phyloP scores from a whole-genome alignment of 2,329 filamentous ascomycete genomes.

The Fusarium begoniae region DNA sequence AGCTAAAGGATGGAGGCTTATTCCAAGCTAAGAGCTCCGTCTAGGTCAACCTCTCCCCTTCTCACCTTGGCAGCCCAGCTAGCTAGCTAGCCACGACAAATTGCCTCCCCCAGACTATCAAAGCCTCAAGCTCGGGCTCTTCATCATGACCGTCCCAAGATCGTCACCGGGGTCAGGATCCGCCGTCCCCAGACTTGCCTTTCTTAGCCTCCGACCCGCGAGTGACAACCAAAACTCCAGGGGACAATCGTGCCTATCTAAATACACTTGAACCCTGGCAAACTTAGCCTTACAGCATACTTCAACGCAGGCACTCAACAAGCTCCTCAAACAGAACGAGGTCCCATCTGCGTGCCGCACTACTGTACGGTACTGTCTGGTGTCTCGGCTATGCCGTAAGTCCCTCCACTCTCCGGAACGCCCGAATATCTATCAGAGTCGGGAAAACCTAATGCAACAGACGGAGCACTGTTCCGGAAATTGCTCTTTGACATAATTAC shows the following conservation, averaged over 20 bases:
- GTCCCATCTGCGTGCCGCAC: conserved; percentile 6
- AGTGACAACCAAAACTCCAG: conserved; percentile 2
- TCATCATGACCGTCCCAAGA: not conserved
- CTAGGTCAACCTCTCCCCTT: not conserved
- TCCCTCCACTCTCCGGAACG: conserved; percentile 24
- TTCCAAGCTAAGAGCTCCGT: not conserved
- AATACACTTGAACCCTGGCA: conserved; percentile 12
- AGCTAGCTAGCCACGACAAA: not conserved
- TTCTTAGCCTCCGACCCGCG: not conserved
- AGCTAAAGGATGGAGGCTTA: not conserved
- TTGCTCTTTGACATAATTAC: not conserved
- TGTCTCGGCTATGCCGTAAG: conserved; percentile 28
- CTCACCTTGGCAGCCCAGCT: not conserved
- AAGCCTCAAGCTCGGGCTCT: conserved; percentile 13
- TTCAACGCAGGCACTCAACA: conserved; percentile 14
- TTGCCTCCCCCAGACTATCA: not conserved
- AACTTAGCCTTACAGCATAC: not conserved
- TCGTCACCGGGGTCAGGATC: conserved; percentile 25
- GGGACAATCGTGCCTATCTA: not conserved
- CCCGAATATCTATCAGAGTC: conserved; percentile 12
- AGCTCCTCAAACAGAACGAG: not conserved
- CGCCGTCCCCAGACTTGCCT: conserved; percentile 14
- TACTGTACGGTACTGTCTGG: conserved; percentile 8
- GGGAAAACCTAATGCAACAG: not conserved
- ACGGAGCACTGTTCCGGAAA: not conserved